Base-by-base conservation (phyloP, 2,329 filamentous ascomycete genomes). In the Didymella segeticola region DNA sequence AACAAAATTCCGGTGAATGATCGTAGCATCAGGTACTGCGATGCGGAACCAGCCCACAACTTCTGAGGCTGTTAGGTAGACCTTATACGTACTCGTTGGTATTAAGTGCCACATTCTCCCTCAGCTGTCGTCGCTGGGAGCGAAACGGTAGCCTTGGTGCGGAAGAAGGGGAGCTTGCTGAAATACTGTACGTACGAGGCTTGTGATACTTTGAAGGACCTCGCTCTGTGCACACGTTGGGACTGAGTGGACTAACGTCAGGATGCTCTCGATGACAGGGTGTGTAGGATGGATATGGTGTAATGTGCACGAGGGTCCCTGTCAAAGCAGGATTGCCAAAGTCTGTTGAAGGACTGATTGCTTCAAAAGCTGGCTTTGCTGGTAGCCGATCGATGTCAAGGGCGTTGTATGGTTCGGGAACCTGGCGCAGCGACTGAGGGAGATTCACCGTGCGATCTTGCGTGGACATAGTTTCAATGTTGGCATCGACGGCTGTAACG, bases 201-300 rank as follows among this genome's bases (percentile, higher is more conserved):
- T 31, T 37, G 17, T 56, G 62, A 29, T 67, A 50, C 2, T 60
- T 61, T 7, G 61, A 57, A 4, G 68, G 60, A 2, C 68, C 70
- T 22, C 70, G 69, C 47, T 67, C 63, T 36, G 64, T 59, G 30
- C 69, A 72, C 2, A 72, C 64, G 37, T 72, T 69, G 11, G 70
- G 65, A 34, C 65, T 72, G 2, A 71, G 57, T 10, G 59, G 62
- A 27, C 58, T 64, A 31, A 66, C 26, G 11, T 65, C 55, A 9
- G 63, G 15, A 12, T 34, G 17, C 11, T 27, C 27, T n/a, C 4
- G 11, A 14, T 10, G 1, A 38, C 3, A 3, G 23, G 9, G 47
- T 15, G 10, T 29, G 17, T 10, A 11, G 25, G 17, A 36, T 19
- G n/a, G n/a, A 14, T 17, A 17, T 8, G 26, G 39, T 33, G 29